phyloP scores from a whole-genome alignment of 495 filamentous ascomycete genomes.

The Thozetella sp. region DNA sequence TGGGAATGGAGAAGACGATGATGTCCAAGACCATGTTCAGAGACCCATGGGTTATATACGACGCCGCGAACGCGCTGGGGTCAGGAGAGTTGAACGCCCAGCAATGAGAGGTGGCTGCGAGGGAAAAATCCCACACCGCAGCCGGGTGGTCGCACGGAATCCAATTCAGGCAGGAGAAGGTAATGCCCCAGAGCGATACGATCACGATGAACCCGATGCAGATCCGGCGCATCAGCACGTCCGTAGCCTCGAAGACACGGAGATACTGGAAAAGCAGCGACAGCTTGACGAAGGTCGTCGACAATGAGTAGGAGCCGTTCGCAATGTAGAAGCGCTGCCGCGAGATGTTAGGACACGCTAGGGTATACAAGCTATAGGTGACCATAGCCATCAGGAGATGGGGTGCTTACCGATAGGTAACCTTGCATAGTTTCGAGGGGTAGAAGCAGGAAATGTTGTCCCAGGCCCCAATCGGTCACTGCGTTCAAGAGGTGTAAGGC shows the following conservation, averaged over 20 bases:
- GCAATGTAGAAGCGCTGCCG: constrained; percentile 15
- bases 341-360: too few species aligned
- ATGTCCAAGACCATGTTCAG: constrained; percentile 17
- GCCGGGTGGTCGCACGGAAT: constrained; percentile 13
- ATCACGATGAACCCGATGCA: constrained; percentile 12
- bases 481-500: background rate
- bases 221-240: constrained; percentile 8
- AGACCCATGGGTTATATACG: constrained; percentile 11
- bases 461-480: background rate
- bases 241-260: constrained; percentile 12
- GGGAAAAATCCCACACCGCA: constrained; percentile 9
- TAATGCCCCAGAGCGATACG: constrained; percentile 11
- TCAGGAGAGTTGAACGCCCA: constrained; percentile 16
- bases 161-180: constrained; percentile 13
- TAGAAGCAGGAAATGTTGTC: background rate
- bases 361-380: too few species aligned
- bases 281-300: constrained; percentile 17
- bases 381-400: too few species aligned
- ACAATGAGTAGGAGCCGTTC: constrained; percentile 15
- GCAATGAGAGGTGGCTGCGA: constrained; percentile 7
- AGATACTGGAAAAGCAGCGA: constrained; percentile 21
- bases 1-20: constrained; percentile 17
- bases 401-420: background rate
- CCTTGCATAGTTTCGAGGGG: background rate
- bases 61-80: constrained; percentile 8